Evolutionary conservation across 169 alveolate species (phyloP).

Genomic region (Cryptosporidium muris): DNA sequence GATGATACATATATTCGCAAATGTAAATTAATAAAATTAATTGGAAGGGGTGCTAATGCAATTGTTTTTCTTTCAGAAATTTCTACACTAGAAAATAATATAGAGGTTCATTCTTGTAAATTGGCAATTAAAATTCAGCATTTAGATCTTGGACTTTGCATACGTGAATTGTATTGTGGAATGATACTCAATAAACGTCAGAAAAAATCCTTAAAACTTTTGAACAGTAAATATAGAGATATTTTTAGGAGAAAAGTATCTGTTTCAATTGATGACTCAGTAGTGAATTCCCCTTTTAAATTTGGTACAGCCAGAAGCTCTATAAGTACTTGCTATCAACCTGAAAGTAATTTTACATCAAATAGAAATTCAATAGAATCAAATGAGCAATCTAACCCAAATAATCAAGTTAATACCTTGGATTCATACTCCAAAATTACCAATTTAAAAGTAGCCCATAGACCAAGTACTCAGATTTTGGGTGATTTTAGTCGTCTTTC

Average conservation of each 20-base stretch:
- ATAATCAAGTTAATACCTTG: neutral
- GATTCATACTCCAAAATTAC: conserved; percentile 2
- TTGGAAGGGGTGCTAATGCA: conserved; percentile 69
- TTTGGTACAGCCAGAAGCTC: conserved; percentile 58
- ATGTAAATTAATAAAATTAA: conserved; percentile 34
- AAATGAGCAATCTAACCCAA: neutral
- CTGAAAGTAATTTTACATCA: conserved; percentile 51
- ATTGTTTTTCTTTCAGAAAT: conserved; percentile 63
- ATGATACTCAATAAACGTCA: conserved; percentile 38
- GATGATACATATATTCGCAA: conserved; percentile 14
- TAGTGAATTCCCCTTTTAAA: neutral
- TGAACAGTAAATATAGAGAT: neutral
- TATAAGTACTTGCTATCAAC: conserved; percentile 33
- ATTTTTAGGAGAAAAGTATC: neutral
- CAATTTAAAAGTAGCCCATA: conserved; percentile 16
- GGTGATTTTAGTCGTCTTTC: conserved; percentile 7
- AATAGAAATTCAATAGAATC: conserved; percentile 53
- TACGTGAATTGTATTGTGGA: conserved; percentile 51
- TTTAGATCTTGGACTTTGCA: conserved; percentile 53
- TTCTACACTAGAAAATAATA: conserved; percentile 37
- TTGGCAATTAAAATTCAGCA: conserved; percentile 52
- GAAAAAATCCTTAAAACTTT: conserved; percentile 5
- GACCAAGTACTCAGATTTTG: neutral
- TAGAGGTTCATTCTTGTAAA: conserved; percentile 12
- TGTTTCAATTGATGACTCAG: neutral